A percentile compares a stretch with the other conserved stretches of the same genome.
phyloP scores from a whole-genome alignment of 352 stramenopile species.

The Globisporangium paroecandrum region DNA sequence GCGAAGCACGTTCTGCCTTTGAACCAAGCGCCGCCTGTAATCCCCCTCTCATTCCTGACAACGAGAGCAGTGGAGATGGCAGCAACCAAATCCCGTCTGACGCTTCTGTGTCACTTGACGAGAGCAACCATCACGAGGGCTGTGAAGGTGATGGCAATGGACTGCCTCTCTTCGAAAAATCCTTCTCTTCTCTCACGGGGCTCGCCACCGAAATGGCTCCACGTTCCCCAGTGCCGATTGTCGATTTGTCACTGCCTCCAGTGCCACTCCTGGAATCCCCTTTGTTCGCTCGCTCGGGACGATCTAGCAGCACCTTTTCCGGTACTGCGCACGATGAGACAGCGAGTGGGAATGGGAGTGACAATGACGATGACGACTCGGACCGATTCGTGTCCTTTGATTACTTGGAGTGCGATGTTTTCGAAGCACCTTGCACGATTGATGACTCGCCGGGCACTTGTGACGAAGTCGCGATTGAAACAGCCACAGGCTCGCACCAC shows the following conservation, averaged over 20 bases:
- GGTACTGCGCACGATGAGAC: neutral
- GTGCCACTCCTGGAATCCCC: constrained; percentile 18
- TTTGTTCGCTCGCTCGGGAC: neutral
- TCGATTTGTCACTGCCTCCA: constrained; percentile 14
- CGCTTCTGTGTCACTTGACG: neutral
- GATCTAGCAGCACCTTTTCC: constrained; percentile 12
- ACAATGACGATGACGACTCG: constrained; percentile 4
- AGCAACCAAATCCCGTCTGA: neutral
- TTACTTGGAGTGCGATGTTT: constrained; percentile 27
- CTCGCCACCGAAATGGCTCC: neutral
- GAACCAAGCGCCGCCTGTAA: neutral
- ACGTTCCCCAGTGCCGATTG: neutral
- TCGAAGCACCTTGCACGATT: constrained; percentile 10
- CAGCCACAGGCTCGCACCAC: neutral
- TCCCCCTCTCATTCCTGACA: neutral
- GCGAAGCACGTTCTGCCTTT: neutral
- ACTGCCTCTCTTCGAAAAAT: neutral
- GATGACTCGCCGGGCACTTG: neutral
- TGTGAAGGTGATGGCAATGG: neutral
- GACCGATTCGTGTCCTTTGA: constrained; percentile 39
- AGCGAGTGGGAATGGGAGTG: neutral
- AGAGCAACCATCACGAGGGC: neutral
- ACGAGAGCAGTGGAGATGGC: neutral
- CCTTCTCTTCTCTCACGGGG: neutral
- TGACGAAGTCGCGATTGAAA: neutral